Evolutionary conservation across 164 flowering plant species (phyloP).

Genomic region (Amborella trichopoda): DNA sequence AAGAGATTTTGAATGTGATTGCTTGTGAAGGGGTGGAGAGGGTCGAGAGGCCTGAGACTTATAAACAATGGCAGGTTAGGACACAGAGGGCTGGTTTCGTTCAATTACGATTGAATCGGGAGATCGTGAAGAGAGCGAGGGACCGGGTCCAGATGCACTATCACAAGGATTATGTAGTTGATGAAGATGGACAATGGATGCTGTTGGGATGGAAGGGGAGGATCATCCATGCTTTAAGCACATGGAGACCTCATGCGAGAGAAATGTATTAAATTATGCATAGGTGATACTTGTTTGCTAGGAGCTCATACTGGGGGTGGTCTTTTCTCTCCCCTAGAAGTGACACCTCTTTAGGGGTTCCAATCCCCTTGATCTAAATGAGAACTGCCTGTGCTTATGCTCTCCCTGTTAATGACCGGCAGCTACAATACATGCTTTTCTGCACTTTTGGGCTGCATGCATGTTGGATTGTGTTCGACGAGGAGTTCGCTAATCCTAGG

Average conservation of each 20-base stretch:
- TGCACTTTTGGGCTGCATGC: no score
- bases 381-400: no score
- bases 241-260: slow-evolving; percentile 75
- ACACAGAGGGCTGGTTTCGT: slow-evolving; percentile 50
- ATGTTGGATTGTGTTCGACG: no score
- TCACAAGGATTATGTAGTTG: slow-evolving; percentile 64
- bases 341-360: no score
- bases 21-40: slow-evolving; percentile 83
- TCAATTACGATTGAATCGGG: slow-evolving; percentile 45
- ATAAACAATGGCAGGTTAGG: slow-evolving; percentile 74
- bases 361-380: no score
- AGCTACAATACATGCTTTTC: no score
- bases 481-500: no score
- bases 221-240: slow-evolving; percentile 43
- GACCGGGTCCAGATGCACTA: slow-evolving; percentile 25
- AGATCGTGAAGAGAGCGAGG: slow-evolving; percentile 25
- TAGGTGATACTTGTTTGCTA: no score
- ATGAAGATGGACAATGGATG: slow-evolving; percentile 64
- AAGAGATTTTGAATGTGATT: slow-evolving; percentile 60
- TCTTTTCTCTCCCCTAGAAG: no score
- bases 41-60: slow-evolving; percentile 86
- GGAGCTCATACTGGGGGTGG: no score
- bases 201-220: slow-evolving; percentile 86
- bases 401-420: no score
- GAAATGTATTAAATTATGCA: no score